Evolutionary conservation across 495 filamentous ascomycete species (phyloP), one percentile per base, ranked within the genome.

Genomic region (Neohortaea acidophila): DNA sequence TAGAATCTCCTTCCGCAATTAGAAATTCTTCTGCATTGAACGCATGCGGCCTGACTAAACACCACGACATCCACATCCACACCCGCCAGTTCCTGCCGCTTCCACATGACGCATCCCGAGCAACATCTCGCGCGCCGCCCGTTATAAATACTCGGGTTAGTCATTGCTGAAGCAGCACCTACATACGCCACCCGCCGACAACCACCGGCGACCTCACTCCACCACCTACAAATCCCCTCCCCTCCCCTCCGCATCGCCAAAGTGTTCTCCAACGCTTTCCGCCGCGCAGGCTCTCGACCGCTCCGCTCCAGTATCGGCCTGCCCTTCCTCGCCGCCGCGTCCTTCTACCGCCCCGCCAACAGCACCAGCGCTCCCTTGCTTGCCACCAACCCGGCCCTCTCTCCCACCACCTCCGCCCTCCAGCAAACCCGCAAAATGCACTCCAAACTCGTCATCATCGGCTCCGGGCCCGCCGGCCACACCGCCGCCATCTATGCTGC

Each of bases 401-500:
- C 38, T 46, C 14, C 43, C 34, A 45, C 40, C 40, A 33, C 36
- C 51, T 61, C 57, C 32, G 58, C 41, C 21, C 33, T 55, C 53
- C 51, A 49, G 41, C 49, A 40, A 33, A 48, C 45, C 27, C 48
- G 59, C 41, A 53, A 42, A 22, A 62, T 62, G 59, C 59, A 62
- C 51, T 56, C 56, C 26, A 55, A 54, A 48, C 35, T 62, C 30
- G 55, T 60, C 47, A 62, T 59, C 40, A 57, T 58, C 39, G 55
- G 57, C 66, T 96, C 89, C 39, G 89, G 89, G 66, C 89, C 89
- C 38, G 89, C 84, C 47, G 89, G 84, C 56, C 89, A 97, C 67
- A 96, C 89, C 27, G 89, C 89, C 40, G 89, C 87, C 49, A 73
- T 97, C 56, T 97, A 97, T 59, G 78, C 94, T 43, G 79, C 85